These are phyloP conservation scores for Phytophthora pisi DNA, from an alignment of 352 stramenopile genomes.

Conservation along the genomic window DNA sequence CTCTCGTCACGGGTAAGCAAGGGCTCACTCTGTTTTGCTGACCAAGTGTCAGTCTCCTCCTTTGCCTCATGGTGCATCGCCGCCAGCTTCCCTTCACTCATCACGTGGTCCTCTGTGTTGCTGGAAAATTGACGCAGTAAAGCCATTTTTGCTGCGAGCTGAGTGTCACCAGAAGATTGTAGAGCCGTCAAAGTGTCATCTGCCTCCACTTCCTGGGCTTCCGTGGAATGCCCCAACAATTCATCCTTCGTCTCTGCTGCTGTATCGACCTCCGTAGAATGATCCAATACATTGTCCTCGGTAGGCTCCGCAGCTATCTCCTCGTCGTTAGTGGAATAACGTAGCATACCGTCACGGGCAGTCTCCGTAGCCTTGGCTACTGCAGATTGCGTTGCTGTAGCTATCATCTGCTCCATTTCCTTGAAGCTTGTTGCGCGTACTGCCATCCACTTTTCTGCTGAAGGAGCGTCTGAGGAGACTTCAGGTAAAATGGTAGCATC, in stretches of 20 bases:
- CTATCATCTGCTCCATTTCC: conserved; percentile 9
- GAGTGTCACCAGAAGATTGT: neutral
- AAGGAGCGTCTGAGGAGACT: neutral
- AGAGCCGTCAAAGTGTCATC: neutral
- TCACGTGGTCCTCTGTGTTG: conserved; percentile 7
- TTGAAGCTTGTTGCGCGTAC: conserved; percentile 2
- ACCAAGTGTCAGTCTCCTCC: neutral
- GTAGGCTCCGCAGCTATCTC: neutral
- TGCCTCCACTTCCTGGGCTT: neutral
- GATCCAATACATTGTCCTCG: neutral
- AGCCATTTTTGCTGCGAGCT: neutral
- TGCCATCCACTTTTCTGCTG: neutral
- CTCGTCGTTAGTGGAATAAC: neutral
- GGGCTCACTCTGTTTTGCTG: neutral
- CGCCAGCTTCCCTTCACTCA: conserved; percentile 12
- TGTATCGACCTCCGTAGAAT: neutral
- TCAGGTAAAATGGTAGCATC: neutral
- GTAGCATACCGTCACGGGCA: neutral
- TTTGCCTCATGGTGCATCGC: neutral
- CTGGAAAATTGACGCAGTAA: conserved; percentile 7
- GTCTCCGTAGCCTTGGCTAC: neutral
- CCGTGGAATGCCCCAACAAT: neutral
- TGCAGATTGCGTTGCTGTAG: conserved; percentile 10
- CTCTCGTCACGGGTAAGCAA: neutral
- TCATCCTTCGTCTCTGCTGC: neutral